Percentiles rank a stretch among this genome's conserved stretches.
Conservation (phyloP, 192 early-diverging fungal genomes). For the Podila clonocystis region DNA sequence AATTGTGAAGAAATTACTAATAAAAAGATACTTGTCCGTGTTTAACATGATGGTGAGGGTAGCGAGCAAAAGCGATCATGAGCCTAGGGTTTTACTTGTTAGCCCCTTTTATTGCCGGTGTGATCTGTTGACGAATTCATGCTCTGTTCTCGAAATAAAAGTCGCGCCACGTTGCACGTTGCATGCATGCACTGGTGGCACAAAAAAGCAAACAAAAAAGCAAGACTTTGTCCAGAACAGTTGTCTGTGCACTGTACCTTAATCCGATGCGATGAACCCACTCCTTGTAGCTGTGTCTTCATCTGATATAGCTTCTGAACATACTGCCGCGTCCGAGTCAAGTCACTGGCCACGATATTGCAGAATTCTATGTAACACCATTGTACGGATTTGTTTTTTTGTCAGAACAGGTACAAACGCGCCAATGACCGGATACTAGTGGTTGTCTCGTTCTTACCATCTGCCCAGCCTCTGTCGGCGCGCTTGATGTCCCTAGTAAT, state of each 20-base stretch:
- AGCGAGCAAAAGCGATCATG: not conserved
- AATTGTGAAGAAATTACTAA: not conserved
- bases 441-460: constrained; percentile 64
- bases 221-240: too few species aligned
- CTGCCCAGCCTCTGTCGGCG: constrained; percentile 88
- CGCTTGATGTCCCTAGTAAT: constrained; percentile 93
- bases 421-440: too few species aligned
- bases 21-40: not conserved
- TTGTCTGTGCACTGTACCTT: too few species aligned
- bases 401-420: too few species aligned
- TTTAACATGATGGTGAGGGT: not conserved
- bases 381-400: too few species aligned
- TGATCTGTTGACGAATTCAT: constrained; percentile 89
- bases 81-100: constrained; percentile 67
- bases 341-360: constrained; percentile 97
- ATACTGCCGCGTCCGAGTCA: constrained; percentile 93
- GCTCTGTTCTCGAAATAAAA: not conserved
- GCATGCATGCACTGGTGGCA: too few species aligned
- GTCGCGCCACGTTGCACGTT: too few species aligned
- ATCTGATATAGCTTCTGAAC: constrained; percentile 97
- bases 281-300: constrained; percentile 93
- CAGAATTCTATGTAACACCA: constrained; percentile 71
- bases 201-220: too few species aligned
- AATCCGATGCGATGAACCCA: constrained; percentile 86
- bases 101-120: constrained; percentile 93